phyloP scores from a whole-genome alignment of 2,329 filamentous ascomycete species.

The Botryotinia convoluta region DNA sequence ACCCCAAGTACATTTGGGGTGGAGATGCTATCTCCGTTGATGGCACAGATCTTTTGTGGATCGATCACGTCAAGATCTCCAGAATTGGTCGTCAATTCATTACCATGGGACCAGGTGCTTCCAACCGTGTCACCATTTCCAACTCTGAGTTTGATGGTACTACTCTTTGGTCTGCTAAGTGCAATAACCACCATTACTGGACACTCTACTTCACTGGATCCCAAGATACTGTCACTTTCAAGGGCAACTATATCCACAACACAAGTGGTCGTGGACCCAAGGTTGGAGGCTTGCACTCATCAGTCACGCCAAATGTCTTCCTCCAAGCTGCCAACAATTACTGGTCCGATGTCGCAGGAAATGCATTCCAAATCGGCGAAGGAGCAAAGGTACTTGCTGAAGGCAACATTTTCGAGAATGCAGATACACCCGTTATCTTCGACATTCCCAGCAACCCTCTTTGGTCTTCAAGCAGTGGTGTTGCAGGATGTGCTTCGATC shows the following conservation, averaged over 20 bases:
- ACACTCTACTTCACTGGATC: conserved; percentile 38
- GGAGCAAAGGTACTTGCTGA: neutral
- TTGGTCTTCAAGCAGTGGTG: neutral
- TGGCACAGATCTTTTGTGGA: conserved; percentile 43
- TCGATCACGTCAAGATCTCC: conserved; percentile 37
- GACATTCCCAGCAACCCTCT: neutral
- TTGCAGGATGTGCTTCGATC: neutral
- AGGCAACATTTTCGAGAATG: neutral
- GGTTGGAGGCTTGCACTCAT: conserved; percentile 36
- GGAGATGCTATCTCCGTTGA: conserved; percentile 57
- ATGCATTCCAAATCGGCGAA: neutral
- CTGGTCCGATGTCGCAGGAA: neutral
- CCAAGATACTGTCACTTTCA: conserved; percentile 44
- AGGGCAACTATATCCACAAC: conserved; percentile 46
- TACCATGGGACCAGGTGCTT: conserved; percentile 37
- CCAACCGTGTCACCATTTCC: conserved; percentile 44
- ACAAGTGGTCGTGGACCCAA: conserved; percentile 45
- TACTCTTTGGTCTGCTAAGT: conserved; percentile 2
- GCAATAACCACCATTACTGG: conserved; percentile 6
- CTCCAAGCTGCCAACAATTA: conserved; percentile 10
- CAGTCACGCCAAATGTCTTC: neutral
- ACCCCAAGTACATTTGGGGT: conserved; percentile 58
- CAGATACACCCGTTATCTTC: neutral
- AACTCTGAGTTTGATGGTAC: conserved; percentile 37
- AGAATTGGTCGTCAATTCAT: conserved; percentile 46